Evolutionary conservation across 176 grass and related monocot genomes (phyloP), one percentile per base, ranked within the genome.

Genomic region (Oryza brachyantha): DNA sequence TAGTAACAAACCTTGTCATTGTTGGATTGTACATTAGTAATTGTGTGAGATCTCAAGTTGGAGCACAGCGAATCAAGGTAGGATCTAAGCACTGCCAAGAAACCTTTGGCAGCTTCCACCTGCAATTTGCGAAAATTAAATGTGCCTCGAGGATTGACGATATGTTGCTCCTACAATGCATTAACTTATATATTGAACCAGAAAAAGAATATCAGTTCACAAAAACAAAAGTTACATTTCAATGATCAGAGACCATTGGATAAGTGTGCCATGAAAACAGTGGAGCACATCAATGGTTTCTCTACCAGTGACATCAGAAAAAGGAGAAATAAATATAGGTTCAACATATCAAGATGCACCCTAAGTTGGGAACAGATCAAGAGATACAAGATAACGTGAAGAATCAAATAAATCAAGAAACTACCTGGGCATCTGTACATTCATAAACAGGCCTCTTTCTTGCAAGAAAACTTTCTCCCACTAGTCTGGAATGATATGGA

Each of bases 11-110:
- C 96, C 96, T 99, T 99, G 85, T 99, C 96, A 85, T 91, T 99
- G 73, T 99, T 96, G 42, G 92, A 96, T 91, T 99, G 96, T 5
- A 99, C 96, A 89, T 99, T 99, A 73, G 96, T 99, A 55, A 96
- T 96, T 5, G 96, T 99, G 80, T 96, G 96, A 79, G 96, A 96
- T 80, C 96, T 80, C 65, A 99, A 82, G 70, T 99, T 96, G 72
- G 90, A 90, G 83, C 96, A 99, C 31, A 96, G 73, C 16, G 88
- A 91, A 91, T 99, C 96, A n/a, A 99, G 90, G 79, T 99, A 82
- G 31, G 93, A 85, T 88, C 92, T 93, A 79, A 99, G 80, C 66
- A 91, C 86, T 43, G 96, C 90, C 75, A 93, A 81, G 86, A 99
- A 96, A 84, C 90, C 96, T 93, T 99, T 99, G 54, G 96, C 96